Evolutionary conservation across 768 basidiomycete genomes (phyloP), one percentile per base, ranked within the genome.

Genomic region (Calvatia gigantea): DNA sequence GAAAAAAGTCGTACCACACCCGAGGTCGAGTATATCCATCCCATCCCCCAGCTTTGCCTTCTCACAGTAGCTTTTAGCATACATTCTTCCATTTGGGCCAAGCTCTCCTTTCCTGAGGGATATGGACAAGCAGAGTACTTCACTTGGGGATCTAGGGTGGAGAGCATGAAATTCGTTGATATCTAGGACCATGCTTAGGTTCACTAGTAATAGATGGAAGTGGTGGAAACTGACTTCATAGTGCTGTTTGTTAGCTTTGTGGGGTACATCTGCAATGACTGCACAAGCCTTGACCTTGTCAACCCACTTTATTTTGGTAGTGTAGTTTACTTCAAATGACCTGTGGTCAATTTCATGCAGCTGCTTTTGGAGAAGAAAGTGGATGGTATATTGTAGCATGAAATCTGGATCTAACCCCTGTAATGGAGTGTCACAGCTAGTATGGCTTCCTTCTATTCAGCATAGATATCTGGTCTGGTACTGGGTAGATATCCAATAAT

Each of bases 161-260:
- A 80, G 7, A 85, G 65, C 51, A 87, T 86, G 66, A 89, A 88
- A 28, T 75, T 67, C 0, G 81, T 84, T 0, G 82, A 70, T 6
- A 85, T 79, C 83, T 84, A 51, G 1, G n/a, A 21, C 29, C n/a
- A 19, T n/a, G 28, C 14, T 33, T n/a, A n/a, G n/a, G n/a, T n/a
- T n/a, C n/a, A n/a, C n/a, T n/a, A n/a, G n/a, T n/a, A n/a, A n/a
- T n/a, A n/a, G n/a, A n/a, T n/a, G n/a, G n/a, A n/a, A n/a, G n/a
- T n/a, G n/a, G n/a, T n/a, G n/a, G n/a, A n/a, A n/a, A 66, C 67
- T 60, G 54, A 85, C 86, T 73, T 89, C 86, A 66, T 89, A 89
- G 62, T 89, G 86, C 65, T 88, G 87, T 63, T 88, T 83, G 59
- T 89, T 89, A n/a, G 86, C 87, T 63, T 84, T 85, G 35, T 82